Evolutionary conservation across 768 basidiomycete genomes (phyloP), one percentile per base, ranked within the genome.

Genomic region (Mrakia blollopis): DNA sequence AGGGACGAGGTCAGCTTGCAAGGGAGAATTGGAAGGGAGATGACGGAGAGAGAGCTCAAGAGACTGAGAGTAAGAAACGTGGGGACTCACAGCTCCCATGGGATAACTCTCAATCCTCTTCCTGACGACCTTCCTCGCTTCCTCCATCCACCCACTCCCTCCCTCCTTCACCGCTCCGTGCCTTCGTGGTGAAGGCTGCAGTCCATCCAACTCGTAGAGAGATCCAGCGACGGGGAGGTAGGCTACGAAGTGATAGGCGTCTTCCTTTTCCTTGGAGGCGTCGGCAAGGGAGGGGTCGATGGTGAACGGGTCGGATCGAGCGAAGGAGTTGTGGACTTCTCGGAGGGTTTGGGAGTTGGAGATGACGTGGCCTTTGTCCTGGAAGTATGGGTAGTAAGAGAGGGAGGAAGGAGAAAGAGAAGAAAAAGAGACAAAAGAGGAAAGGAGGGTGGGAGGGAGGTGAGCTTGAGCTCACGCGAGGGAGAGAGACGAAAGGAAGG

Each of bases 211-310:
- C 84, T 99, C 96, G 84, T 95, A 98, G 62, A 99, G 84, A 32
- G 87, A 87, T 28, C 92, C 96, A 83, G 90, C 87, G 61, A 89
- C 85, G 6, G 96, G 96, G 68, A 96, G 85, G 83, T 98, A 99
- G 16, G 96, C 91, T 60, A 98, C 90, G 81, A 98, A 99, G 81
- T 99, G 96, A 83, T 96, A 99, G 18, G 95, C 95, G 80, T 98
- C 97, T 81, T 90, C 89, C 11, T 81, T 79, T 80, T 87, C 84
- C 25, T 57, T 57, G 28, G 13, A n/a, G 85, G 84, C 80, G 85
- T 89, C 80, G 86, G 91, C 37, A 88, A 88, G 91, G 85, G 32
- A 89, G 90, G 32, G 93, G 87, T 94, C 92, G 73, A 96, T 85
- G 9, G 92, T 92, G 80, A 97, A 92, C 0, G 92, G 89, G 76